Evolutionary conservation across 257 asterid genomes (phyloP).

Genomic region (Echites panduratus): DNA sequence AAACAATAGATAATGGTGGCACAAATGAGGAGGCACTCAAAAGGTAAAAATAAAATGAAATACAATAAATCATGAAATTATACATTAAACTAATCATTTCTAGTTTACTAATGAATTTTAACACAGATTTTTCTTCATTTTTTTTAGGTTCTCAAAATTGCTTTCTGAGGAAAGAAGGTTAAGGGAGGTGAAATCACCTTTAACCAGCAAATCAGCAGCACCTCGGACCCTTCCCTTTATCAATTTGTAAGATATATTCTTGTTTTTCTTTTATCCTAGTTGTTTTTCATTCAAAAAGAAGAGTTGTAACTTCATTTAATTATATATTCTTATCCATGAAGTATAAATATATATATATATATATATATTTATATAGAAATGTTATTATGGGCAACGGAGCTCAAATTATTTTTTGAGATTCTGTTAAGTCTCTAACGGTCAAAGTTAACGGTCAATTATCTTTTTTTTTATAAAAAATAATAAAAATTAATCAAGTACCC

Average conservation of each 20-base stretch:
- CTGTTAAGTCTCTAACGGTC: too few relatives aligned
- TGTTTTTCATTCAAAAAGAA: too few relatives aligned
- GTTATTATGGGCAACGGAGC: too few relatives aligned
- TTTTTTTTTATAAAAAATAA: too few relatives aligned
- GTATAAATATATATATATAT: too few relatives aligned
- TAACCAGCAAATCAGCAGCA: background rate
- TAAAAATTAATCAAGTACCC: too few relatives aligned
- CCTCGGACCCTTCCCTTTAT: background rate
- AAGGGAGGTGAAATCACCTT: background rate
- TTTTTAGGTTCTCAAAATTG: constrained; percentile 2
- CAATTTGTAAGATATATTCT: background rate
- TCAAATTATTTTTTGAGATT: too few relatives aligned
- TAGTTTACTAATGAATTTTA: background rate
- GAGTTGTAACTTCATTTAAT: too few relatives aligned
- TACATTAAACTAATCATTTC: too few relatives aligned
- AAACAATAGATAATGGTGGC: constrained; percentile 22
- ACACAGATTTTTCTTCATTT: background rate
- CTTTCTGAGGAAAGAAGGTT: constrained; percentile 9
- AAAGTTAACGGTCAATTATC: too few relatives aligned
- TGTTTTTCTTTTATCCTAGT: background rate
- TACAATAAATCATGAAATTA: background rate
- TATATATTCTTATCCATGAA: too few relatives aligned
- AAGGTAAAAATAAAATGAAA: background rate
- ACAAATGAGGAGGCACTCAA: constrained; percentile 33
- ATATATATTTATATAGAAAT: too few relatives aligned